These are phyloP conservation scores for Biscogniauxia marginata DNA, from an alignment of 2,329 filamentous ascomycete species.

Conservation along the genomic window DNA sequence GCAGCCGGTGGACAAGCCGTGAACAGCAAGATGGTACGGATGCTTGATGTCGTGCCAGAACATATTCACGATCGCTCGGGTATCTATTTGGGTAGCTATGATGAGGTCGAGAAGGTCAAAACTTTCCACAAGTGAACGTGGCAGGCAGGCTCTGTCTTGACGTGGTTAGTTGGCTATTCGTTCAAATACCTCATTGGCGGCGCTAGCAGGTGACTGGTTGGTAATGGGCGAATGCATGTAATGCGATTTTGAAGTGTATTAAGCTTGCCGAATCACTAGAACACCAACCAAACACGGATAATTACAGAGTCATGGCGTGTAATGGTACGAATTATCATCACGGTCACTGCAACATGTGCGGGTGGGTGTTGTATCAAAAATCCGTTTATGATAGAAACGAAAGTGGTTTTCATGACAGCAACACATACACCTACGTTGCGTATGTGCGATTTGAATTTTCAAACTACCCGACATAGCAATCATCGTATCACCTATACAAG, in stretches of 20 bases:
- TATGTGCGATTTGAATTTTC: no score
- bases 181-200: constrained; percentile 7
- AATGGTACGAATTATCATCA: background rate
- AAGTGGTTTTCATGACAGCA: no score
- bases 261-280: background rate
- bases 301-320: background rate
- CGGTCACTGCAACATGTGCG: no score
- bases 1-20: constrained; percentile 87
- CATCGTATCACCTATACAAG: no score
- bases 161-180: constrained; percentile 1
- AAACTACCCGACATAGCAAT: no score
- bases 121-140: constrained; percentile 62
- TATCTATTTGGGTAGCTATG: constrained; percentile 92
- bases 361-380: no score
- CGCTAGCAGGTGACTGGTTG: background rate
- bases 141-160: background rate
- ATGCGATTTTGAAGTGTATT: background rate
- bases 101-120: constrained; percentile 96
- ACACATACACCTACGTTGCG: no score
- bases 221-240: background rate
- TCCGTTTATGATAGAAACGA: no score
- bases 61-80: constrained; percentile 94
- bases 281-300: background rate
- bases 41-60: constrained; percentile 86
- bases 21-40: constrained; percentile 85